Evolutionary conservation across 208 protist genomes (phyloP).

Genomic region (Phytomonas serpens): DNA sequence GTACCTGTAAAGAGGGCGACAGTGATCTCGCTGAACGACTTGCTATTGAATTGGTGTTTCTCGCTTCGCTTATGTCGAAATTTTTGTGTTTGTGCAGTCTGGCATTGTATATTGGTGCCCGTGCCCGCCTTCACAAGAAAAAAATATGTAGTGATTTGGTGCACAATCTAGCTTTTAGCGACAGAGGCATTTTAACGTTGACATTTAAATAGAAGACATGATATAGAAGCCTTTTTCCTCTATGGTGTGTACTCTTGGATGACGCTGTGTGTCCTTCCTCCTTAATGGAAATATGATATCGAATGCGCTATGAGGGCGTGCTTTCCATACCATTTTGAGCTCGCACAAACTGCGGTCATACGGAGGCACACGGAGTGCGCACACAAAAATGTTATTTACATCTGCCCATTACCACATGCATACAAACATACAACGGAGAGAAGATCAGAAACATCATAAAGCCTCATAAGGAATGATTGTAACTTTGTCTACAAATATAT

Average conservation of each 20-base stretch:
- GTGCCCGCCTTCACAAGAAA: not conserved
- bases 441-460: not conserved
- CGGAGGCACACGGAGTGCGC: not conserved
- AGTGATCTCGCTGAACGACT: not conserved
- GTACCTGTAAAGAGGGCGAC: not conserved
- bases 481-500: not conserved
- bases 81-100: no score
- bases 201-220: not conserved
- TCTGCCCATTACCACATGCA: not conserved
- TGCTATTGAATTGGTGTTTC: not conserved
- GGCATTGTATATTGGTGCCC: no score
- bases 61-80: no score
- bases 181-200: not conserved
- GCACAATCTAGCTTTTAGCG: not conserved
- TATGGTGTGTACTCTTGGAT: not conserved
- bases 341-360: not conserved
- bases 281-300: not conserved
- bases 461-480: not conserved
- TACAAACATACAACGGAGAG: not conserved
- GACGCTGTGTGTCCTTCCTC: not conserved
- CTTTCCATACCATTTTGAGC: not conserved
- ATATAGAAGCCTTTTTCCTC: not conserved
- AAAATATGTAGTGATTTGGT: not conserved
- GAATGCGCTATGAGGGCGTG: not conserved
- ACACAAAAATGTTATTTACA: not conserved